These are phyloP conservation scores for Tolypocladium cylindrosporum DNA, from an alignment of 2,329 filamentous ascomycete species.

Conservation along the genomic window DNA sequence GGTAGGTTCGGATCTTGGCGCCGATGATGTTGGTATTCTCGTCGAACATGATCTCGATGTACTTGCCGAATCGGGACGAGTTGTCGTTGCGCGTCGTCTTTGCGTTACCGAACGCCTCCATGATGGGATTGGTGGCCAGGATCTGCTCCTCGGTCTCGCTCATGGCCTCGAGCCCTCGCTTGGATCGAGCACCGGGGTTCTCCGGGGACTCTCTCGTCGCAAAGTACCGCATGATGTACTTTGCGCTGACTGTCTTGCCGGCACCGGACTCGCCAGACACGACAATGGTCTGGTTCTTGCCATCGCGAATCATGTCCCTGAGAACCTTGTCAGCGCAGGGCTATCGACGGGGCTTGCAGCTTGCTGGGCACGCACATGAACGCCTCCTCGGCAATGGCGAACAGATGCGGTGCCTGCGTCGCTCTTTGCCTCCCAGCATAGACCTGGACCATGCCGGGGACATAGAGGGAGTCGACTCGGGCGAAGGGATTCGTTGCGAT, in stretches of 20 bases:
- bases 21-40: slow-evolving; percentile 91
- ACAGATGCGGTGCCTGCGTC: slow-evolving; percentile 93
- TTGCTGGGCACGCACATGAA: slow-evolving; percentile 63
- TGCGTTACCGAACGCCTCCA: slow-evolving; percentile 99
- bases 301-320: slow-evolving; percentile 93
- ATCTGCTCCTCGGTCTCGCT: slow-evolving; percentile 99
- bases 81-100: slow-evolving; percentile 99
- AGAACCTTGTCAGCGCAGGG: slow-evolving; percentile 22
- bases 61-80: slow-evolving; percentile 97
- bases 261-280: slow-evolving; percentile 99
- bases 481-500: slow-evolving; percentile 99
- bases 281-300: slow-evolving; percentile 94
- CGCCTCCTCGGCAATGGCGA: slow-evolving; percentile 96
- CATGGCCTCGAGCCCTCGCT: slow-evolving; percentile 70
- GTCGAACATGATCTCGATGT: slow-evolving; percentile 99
- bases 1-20: slow-evolving; percentile 91
- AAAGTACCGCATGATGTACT: slow-evolving; percentile 99
- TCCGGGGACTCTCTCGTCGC: slow-evolving; percentile 92
- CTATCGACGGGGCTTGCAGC: neutral
- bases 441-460: slow-evolving; percentile 98
- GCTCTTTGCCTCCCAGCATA: slow-evolving; percentile 95
- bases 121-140: slow-evolving; percentile 94
- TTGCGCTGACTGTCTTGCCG: slow-evolving; percentile 97
- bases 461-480: slow-evolving; percentile 93
- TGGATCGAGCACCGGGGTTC: slow-evolving; percentile 67